Base-by-base conservation (phyloP, 257 asterid genomes). In the Lavandula angustifolia region DNA sequence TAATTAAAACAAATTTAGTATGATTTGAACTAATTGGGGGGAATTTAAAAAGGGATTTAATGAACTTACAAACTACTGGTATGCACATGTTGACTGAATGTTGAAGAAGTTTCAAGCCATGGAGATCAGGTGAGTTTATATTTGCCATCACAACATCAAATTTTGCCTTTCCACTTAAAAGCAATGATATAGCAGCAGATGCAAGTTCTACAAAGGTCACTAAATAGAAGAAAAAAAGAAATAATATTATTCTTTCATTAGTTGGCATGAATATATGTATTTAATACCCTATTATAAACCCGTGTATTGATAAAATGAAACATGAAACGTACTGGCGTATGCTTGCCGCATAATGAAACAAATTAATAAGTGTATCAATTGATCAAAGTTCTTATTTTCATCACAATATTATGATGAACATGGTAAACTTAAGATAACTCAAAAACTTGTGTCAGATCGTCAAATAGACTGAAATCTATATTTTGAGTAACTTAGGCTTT, bases 101-200 rank as follows among this genome's bases (percentile, higher is more conserved):
- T 12, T 77, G 80, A 0, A 80, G 73, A 49, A 80, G 82, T 32
- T 76, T 76, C 31, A 70, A 76, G 7, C 82, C 78, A 64, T 80
- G 78, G 42, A 76, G 80, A 40, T 80, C 83, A 4, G 82, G 82
- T 7, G 85, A 80, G 59, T 80, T 64, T 40, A 77, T 56, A 56
- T 74, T 72, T 10, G 82, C 85, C 60, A 80, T 65, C 60, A 80
- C 69, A 12, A 77, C 62, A 22, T 80, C 85, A 29, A 71, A 77
- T 52, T 46, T 75, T 0, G 59, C 68, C 62, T 74, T 77, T 48
- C 82, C 81, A 22, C 60, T 64, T 0, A 67, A n/a, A 10, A 79
- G 56, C 71, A 79, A 59, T 13, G 80, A 55, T 53, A 79, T 59
- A 11, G 76, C 83, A 63, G 78, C 76, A 54, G 80, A 75, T 27